Evolutionary conservation across 805 yeast genomes (phyloP), one percentile per base, ranked within the genome.

Genomic region (Metschnikowia amazonensis): DNA sequence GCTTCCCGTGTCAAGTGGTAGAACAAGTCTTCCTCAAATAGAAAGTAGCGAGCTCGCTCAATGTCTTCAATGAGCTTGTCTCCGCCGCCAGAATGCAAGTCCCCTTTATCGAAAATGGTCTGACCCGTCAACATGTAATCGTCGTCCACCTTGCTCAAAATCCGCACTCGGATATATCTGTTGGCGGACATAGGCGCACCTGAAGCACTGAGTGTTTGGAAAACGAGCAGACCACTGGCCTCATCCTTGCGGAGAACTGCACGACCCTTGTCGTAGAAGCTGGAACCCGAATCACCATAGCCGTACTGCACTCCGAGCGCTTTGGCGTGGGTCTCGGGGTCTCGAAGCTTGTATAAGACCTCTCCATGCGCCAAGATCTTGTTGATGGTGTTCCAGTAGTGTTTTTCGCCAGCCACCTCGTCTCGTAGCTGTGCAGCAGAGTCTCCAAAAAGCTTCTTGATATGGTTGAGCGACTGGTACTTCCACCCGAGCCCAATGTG

Each of bases 21-120:
- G 67, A 88, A 88, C 44, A 92, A 70, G 62, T 92, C 98, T 58
- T 87, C 94, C 59, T 92, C 98, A 66, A 92, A 92, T 6, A 90
- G 70, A 48, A 80, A 78, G 51, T 77, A 82, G 38, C 97, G 74
- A 0, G 95, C 89, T 42, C 68, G 77, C 30, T 77, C 74, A 23
- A 92, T 82, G 20, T 75, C 76, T 40, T 75, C 73, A 17, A 82
- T 75, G 10, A 74, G 65, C 30, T 36, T 25, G 21, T 39, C 30
- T 2, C 28, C 35, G n/a, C 33, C 46, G 4, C 36, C 37, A 14
- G 29, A 25, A 17, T 34, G 24, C 30, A 50, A 16, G 4, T 45
- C 53, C 3, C 41, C 44, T 16, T 55, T 51, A 2, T 58, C 53
- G 16, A 70, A 64, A 23, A 60, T 54, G 0, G 86, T 76, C 56